Percentiles rank a stretch among this genome's conserved stretches.
phyloP scores from a whole-genome alignment of 1,139 yeast species.

The Kluyveromyces sp. region DNA sequence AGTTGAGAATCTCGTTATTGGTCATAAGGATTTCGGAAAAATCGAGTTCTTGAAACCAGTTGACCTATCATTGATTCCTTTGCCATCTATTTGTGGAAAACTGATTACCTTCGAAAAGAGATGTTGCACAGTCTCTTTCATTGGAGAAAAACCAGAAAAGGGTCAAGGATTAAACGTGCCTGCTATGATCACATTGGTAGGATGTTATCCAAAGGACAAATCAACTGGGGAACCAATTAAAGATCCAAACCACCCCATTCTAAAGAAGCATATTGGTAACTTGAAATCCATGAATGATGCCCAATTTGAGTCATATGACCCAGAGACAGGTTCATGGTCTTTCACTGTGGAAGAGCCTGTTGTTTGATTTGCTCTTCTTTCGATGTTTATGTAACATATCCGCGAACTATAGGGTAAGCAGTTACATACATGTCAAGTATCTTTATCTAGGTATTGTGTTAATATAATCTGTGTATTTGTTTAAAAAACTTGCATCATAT shows the following conservation, averaged over 20 bases:
- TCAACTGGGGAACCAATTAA: constrained; percentile 67
- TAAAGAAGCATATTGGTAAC: constrained; percentile 59
- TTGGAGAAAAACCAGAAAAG: constrained; percentile 50
- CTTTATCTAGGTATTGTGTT: too few relatives aligned
- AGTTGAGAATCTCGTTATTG: constrained; percentile 64
- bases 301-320: constrained; percentile 68
- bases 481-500: not conserved
- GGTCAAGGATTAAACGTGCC: constrained; percentile 85
- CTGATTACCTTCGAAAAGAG: constrained; percentile 54
- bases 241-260: constrained; percentile 70
- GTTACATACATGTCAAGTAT: too few relatives aligned
- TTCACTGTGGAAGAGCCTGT: constrained; percentile 39
- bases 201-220: constrained; percentile 70
- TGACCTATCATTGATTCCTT: constrained; percentile 61
- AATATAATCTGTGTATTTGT: too few relatives aligned
- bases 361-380: not conserved
- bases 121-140: constrained; percentile 68
- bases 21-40: constrained; percentile 71
- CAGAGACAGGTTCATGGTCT: constrained; percentile 74
- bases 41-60: constrained; percentile 75
- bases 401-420: too few relatives aligned
- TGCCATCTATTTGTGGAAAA: constrained; percentile 58
- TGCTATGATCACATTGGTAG: constrained; percentile 63
- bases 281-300: constrained; percentile 55
- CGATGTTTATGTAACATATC: too few relatives aligned